Conservation (phyloP, 305 asterid species). For the Fraxinus dipetala region DNA sequence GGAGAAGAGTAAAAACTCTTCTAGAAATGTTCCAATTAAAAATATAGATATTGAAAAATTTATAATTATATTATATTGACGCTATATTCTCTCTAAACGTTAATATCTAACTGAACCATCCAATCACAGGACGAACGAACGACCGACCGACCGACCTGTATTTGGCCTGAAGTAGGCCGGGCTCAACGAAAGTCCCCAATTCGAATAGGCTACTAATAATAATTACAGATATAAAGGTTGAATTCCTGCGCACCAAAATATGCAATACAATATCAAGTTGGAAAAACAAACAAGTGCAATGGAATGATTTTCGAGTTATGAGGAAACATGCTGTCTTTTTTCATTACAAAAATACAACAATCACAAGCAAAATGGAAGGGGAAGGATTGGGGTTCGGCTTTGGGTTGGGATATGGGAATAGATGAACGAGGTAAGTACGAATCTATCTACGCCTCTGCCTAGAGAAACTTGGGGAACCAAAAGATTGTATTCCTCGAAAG, state of each 20-base stretch:
- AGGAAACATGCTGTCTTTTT: constrained; percentile 10
- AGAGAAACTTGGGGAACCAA: constrained; percentile 78
- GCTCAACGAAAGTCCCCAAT: background rate
- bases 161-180: background rate
- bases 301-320: background rate
- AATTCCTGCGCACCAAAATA: background rate
- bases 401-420: background rate
- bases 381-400: background rate
- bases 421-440: background rate
- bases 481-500: constrained; percentile 53
- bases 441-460: constrained; percentile 80
- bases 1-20: background rate
- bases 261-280: background rate
- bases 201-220: background rate
- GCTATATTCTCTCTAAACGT: background rate
- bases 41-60: background rate
- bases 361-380: constrained; percentile 28
- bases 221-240: background rate
- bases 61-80: background rate
- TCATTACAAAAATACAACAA: constrained; percentile 25
- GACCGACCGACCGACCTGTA: background rate
- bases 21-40: background rate
- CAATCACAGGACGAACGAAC: background rate
- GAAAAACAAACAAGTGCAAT: background rate
- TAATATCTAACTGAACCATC: background rate